Conservation (phyloP, 345 rosid species). For the Arabis alpina region DNA sequence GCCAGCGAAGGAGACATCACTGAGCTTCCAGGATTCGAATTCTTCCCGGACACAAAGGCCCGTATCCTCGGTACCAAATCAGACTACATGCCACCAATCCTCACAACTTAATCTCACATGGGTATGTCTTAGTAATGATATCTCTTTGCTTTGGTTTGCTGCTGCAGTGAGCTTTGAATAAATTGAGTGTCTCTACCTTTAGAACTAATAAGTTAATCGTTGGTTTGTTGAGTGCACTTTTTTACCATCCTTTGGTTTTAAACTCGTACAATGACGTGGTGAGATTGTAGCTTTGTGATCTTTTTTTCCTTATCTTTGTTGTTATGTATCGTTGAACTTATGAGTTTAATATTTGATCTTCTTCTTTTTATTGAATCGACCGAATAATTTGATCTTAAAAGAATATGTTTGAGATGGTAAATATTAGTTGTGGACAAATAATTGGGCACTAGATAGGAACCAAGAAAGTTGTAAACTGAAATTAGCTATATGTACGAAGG, state of each 20-base stretch:
- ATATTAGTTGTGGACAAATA: neutral
- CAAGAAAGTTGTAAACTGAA: neutral
- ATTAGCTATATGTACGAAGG: neutral
- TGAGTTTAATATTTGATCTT: conserved; percentile 30
- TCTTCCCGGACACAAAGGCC: conserved; percentile 95
- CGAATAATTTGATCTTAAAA: no score
- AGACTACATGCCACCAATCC: conserved; percentile 91
- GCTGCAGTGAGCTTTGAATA: conserved; percentile 33
- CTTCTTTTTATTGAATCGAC: neutral
- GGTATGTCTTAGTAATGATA: conserved; percentile 18
- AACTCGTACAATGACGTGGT: conserved; percentile 32
- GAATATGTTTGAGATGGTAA: no score
- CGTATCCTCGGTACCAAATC: conserved; percentile 82
- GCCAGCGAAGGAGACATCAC: conserved; percentile 67
- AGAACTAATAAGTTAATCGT: conserved; percentile 36
- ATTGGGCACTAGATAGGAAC: no score
- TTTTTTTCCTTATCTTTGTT: neutral
- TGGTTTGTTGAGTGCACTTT: conserved; percentile 34
- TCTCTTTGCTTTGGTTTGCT: conserved; percentile 5
- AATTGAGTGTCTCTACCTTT: conserved; percentile 25
- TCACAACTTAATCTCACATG: conserved; percentile 62
- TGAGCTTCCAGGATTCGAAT: conserved; percentile 67
- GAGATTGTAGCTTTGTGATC: conserved; percentile 36
- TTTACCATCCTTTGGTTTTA: conserved; percentile 24
- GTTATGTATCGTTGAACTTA: conserved; percentile 19